phyloP scores from a whole-genome alignment of 768 basidiomycete species.

The Aureoboletus auriporus region DNA sequence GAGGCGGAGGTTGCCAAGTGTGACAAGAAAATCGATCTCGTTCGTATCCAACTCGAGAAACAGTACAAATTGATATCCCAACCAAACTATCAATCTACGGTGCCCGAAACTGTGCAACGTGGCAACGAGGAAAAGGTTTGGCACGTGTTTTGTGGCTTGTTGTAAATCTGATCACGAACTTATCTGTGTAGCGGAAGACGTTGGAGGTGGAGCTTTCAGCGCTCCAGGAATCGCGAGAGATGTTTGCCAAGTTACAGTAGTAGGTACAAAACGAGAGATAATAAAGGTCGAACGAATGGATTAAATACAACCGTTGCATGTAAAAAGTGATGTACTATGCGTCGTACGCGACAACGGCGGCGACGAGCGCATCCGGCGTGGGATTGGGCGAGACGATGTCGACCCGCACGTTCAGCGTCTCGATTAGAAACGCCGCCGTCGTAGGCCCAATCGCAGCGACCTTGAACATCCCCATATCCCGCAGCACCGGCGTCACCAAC shows the following conservation, averaged over 20 bases:
- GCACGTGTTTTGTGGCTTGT: background rate
- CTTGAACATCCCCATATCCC: slow-evolving; percentile 28
- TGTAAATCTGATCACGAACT: background rate
- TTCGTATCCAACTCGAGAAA: slow-evolving; percentile 65
- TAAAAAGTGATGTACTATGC: no score
- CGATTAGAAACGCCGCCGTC: slow-evolving; percentile 48
- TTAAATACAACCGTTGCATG: no score
- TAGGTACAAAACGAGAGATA: no score
- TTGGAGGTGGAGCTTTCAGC: slow-evolving; percentile 77
- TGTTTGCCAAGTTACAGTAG: slow-evolving; percentile 64
- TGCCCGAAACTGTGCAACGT: slow-evolving; percentile 52
- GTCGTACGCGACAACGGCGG: slow-evolving; percentile 25
- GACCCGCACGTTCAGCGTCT: slow-evolving; percentile 45
- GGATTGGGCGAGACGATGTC: slow-evolving; percentile 56
- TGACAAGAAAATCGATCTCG: slow-evolving; percentile 83
- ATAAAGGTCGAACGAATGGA: no score
- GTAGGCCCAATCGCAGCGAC: slow-evolving; percentile 70
- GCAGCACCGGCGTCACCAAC: slow-evolving; percentile 50
- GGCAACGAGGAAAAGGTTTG: slow-evolving; percentile 63
- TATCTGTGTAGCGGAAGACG: slow-evolving; percentile 54
- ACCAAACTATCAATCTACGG: slow-evolving; percentile 73
- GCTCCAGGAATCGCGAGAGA: slow-evolving; percentile 63
- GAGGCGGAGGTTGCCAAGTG: slow-evolving; percentile 85
- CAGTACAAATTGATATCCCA: slow-evolving; percentile 67
- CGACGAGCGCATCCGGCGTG: slow-evolving; percentile 46